Conservation (phyloP, 2,329 filamentous ascomycete genomes). For the Pseudonectria foliicola region DNA sequence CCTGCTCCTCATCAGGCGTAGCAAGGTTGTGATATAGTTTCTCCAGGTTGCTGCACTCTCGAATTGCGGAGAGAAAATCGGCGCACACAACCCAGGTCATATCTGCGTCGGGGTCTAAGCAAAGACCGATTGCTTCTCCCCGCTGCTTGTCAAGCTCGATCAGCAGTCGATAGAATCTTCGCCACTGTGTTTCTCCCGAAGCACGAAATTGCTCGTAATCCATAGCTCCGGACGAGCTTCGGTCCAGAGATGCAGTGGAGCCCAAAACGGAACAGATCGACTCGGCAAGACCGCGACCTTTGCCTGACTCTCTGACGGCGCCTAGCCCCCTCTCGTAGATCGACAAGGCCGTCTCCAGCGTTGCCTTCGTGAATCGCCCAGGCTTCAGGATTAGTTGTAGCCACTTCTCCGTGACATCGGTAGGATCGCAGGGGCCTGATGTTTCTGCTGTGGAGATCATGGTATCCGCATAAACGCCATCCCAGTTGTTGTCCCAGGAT, state of each 20-base stretch:
- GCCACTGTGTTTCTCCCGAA: slow-evolving; percentile 78
- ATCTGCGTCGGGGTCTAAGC: slow-evolving; percentile 62
- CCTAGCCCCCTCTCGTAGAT: slow-evolving; percentile 66
- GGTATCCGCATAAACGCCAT: slow-evolving; percentile 56
- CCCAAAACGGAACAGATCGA: slow-evolving; percentile 67
- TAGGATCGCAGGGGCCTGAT: slow-evolving; percentile 56
- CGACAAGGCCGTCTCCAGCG: slow-evolving; percentile 73
- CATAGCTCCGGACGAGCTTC: slow-evolving; percentile 54
- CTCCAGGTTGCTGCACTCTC: slow-evolving; percentile 74
- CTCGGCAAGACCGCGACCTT: slow-evolving; percentile 60
- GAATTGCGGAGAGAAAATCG: slow-evolving; percentile 71
- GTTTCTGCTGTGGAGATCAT: slow-evolving; percentile 46
- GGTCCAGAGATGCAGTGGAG: slow-evolving; percentile 59
- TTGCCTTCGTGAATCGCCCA: slow-evolving; percentile 70
- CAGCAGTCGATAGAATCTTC: slow-evolving; percentile 78
- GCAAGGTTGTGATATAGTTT: slow-evolving; percentile 62
- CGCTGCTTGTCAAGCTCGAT: slow-evolving; percentile 80
- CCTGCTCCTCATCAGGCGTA: slow-evolving; percentile 43
- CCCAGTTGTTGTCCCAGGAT: slow-evolving; percentile 65
- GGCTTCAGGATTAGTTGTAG: slow-evolving; percentile 75
- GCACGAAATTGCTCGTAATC: slow-evolving; percentile 70
- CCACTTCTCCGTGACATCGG: slow-evolving; percentile 78
- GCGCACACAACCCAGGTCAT: slow-evolving; percentile 81
- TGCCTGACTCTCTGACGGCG: slow-evolving; percentile 28
- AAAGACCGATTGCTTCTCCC: slow-evolving; percentile 72